Percentiles rank a stretch among this genome's conserved stretches.
Evolutionary conservation across 2,329 filamentous ascomycete species (phyloP).

Genomic region (Lojkania enalia): DNA sequence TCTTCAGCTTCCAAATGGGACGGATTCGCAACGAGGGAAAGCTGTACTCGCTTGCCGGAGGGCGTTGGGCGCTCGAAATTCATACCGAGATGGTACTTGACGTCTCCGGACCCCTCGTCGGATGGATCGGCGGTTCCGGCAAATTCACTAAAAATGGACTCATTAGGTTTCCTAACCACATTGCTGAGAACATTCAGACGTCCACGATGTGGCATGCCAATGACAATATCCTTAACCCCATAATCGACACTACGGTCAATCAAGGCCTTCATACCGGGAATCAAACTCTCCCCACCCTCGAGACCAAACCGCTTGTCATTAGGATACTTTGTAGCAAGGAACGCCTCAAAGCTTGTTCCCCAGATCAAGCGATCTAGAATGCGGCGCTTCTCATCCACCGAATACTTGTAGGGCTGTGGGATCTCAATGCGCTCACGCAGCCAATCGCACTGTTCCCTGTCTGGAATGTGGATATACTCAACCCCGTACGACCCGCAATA

Average conservation of each 20-base stretch:
- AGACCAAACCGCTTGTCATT: conserved; percentile 99
- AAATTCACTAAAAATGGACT: conserved; percentile 99
- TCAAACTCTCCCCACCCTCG: conserved; percentile 94
- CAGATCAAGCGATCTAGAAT: conserved; percentile 98
- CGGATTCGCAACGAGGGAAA: conserved; percentile 96
- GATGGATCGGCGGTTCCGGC: conserved; percentile 82
- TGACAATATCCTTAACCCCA: conserved; percentile 98
- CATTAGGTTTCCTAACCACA: conserved; percentile 98
- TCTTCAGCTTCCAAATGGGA: conserved; percentile 98
- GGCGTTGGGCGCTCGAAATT: conserved; percentile 99
- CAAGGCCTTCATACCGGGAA: conserved; percentile 98
- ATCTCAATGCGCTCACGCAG: conserved; percentile 93
- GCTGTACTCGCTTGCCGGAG: conserved; percentile 98
- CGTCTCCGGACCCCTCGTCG: conserved; percentile 96
- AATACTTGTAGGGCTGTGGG: conserved; percentile 94
- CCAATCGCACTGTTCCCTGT: conserved; percentile 98
- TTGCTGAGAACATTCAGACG: conserved; percentile 97
- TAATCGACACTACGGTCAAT: conserved; percentile 99
- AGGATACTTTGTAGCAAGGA: conserved; percentile 95
- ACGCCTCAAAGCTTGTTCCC: conserved; percentile 96
- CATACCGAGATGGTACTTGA: conserved; percentile 99
- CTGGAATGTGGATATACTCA: conserved; percentile 98
- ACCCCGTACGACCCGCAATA: conserved; percentile 98
- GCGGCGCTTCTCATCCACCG: conserved; percentile 95
- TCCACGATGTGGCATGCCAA: conserved; percentile 98